Base-by-base conservation (phyloP, 1,139 yeast species). In the Nakaseomyces glabratus region DNA sequence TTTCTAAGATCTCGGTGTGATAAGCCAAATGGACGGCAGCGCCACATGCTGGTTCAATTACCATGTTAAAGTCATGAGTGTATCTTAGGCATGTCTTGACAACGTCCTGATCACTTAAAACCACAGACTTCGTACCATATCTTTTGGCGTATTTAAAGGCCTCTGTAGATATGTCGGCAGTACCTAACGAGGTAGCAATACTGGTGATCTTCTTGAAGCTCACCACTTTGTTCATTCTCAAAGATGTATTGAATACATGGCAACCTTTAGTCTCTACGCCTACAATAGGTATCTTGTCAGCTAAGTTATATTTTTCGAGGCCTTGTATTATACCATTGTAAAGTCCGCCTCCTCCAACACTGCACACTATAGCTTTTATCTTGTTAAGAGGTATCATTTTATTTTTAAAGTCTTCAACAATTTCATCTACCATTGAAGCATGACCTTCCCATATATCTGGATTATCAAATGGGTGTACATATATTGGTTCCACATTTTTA, bases 261-360 rank as follows among this genome's bases (percentile, higher is more conserved):
- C 81, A 73, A 18, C 80, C 76, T 10, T 55, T 49, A 0, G 86
- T 73, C 52, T 80, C 86, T 6, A 75, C 66, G 1, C 74, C 72
- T 10, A 75, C 50, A 1, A 75, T 59, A 1, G 74, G 71, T 1
- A 71, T 65, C 15, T 57, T 49, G 4, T 50, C 38, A 1, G 58
- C 50, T 41, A 70, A 47, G 2, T 58, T 55, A 43, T 69, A 57
- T 28, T 63, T 58, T 29, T 62, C 55, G 39, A 78, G 52, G 0
- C 88, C 88, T 37, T 60, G 55, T 28, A 73, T 69, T 4, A 79
- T 58, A 0, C 90, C 90, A 47, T 68, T 66, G 57, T 71, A 76
- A 20, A 80, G 63, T 0, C 90, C 88, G 5, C 86, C 88, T 4
- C 88, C 90, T 6, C 88, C 90, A 34, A 75, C 74, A 18, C 85